These are phyloP conservation scores for Kwoniella shandongensis DNA, from an alignment of 768 basidiomycete genomes.

Conservation along the genomic window DNA sequence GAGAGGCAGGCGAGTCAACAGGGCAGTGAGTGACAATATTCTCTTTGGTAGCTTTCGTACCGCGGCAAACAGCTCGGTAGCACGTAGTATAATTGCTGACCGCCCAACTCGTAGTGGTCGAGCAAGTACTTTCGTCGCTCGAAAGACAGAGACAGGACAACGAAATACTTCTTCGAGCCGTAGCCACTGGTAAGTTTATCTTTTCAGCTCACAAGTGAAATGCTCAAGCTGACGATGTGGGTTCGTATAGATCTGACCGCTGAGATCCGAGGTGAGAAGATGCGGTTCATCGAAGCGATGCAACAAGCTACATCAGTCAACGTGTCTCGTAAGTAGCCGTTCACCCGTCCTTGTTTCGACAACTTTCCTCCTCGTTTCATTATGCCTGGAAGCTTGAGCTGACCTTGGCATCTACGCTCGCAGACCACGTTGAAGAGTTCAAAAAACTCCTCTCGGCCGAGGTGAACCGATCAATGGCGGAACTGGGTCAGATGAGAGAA, in stretches of 20 bases:
- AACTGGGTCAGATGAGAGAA: conserved; percentile 58
- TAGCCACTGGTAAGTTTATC: conserved; percentile 62
- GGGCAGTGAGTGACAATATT: conserved; percentile 29
- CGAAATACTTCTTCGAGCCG: conserved; percentile 65
- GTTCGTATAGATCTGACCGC: conserved; percentile 67
- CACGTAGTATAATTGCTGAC: too few species aligned
- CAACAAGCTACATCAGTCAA: conserved; percentile 87
- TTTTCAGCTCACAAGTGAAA: not conserved
- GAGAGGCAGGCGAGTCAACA: conserved; percentile 48
- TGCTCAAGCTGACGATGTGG: not conserved
- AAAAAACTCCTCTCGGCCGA: conserved; percentile 76
- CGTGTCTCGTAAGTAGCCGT: conserved; percentile 63
- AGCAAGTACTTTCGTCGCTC: conserved; percentile 57
- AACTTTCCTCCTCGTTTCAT: not conserved
- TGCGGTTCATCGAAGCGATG: conserved; percentile 92
- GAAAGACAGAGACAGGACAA: conserved; percentile 72
- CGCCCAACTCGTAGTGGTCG: conserved; percentile 30
- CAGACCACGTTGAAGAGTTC: conserved; percentile 84
- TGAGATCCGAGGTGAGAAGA: conserved; percentile 80
- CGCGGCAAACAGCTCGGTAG: too few species aligned
- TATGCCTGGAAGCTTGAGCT: not conserved
- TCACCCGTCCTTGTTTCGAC: not conserved
- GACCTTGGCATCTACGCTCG: not conserved
- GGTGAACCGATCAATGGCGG: conserved; percentile 70
- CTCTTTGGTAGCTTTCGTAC: too few species aligned